phyloP scores from a whole-genome alignment of 345 rosid species.

The Capsella bursapastoris region DNA sequence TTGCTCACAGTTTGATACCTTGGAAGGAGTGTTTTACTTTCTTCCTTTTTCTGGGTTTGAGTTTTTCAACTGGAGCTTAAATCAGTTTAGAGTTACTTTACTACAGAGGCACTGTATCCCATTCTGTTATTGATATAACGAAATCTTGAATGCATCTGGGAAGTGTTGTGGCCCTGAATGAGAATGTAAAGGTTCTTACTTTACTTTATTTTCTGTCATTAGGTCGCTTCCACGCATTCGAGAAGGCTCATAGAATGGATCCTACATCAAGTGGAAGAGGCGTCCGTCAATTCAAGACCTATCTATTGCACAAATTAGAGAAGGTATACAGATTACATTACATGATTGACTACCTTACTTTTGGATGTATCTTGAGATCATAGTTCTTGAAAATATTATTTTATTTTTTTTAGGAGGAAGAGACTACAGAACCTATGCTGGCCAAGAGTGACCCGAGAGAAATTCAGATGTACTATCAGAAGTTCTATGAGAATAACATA shows the following conservation, averaged over 20 bases:
- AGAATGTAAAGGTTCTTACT: not conserved
- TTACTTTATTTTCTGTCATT: not conserved
- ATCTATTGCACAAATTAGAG: slow-evolving; percentile 78
- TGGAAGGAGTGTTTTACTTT: slow-evolving; percentile 3
- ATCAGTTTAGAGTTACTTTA: not conserved
- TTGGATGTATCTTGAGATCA: slow-evolving; percentile 9
- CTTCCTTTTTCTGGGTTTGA: not conserved
- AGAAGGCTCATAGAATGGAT: slow-evolving; percentile 81
- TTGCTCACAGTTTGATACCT: not conserved
- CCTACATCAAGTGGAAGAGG: slow-evolving; percentile 76
- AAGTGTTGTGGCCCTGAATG: slow-evolving; percentile 18
- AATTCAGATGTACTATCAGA: slow-evolving; percentile 71
- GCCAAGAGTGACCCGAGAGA: slow-evolving; percentile 65
- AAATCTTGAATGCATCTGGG: not conserved
- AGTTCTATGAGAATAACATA: slow-evolving; percentile 64
- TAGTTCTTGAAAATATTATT: slow-evolving; percentile 27
- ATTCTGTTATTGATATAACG: not conserved
- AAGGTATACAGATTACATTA: slow-evolving; percentile 50
- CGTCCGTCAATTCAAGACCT: slow-evolving; percentile 93
- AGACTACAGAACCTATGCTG: slow-evolving; percentile 46
- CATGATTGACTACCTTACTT: slow-evolving; percentile 10
- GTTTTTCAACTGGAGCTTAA: not conserved
- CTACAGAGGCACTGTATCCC: not conserved
- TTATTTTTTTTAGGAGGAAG: slow-evolving; percentile 63
- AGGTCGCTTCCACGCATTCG: slow-evolving; percentile 97